Evolutionary conservation across 371 early-diverging fungal species (phyloP), one percentile per base, ranked within the genome.

Genomic region (Phascolomyces articulosus): DNA sequence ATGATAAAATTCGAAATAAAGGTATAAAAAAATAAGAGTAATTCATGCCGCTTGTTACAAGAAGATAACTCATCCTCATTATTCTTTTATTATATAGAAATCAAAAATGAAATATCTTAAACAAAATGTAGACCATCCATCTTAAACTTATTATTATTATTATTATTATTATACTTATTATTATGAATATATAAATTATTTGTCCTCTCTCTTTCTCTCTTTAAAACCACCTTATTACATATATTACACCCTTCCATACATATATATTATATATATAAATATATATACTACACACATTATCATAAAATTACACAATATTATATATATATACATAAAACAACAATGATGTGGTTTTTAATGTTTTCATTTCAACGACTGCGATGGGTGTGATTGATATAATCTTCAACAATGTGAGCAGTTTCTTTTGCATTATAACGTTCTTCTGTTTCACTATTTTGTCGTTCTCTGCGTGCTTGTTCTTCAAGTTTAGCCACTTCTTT

Each of bases 391-490:
- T 58, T 49, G 4, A 64, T 29, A 40, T 49, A 54, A 18, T 64
- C 64, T 15, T 58, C 49, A 41, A 64, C 28, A 23, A 64, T 64
- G 9, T 64, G 47, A 3, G 64, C 64, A 2, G 64, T 64, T 28
- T 64, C 34, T 28, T 38, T 28, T 4, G 64, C 64, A 38, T 64
- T 64, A 16, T 63, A 26, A 27, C 49, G 57, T 23, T 48, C 64
- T 20, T 62, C 51, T 34, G 34, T 0, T 27, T 40, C 3, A 6
- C 40, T 28, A 16, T 23, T 34, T 26, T 49, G 20, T 21, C 64
- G 64, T 40, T 64, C 64, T 51, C 21, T 21, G 21, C 64, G 57
- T 51, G 28, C 64, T 24, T 38, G 40, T 48, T 53, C 58, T 51
- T 64, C 64, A 23, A 55, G 18, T n/a, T 58, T 44, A 13, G 57